A percentile compares a stretch with the other conserved stretches of the same genome.
phyloP scores from a whole-genome alignment of 495 filamentous ascomycete species.

The Aspergillus nanangensis region DNA sequence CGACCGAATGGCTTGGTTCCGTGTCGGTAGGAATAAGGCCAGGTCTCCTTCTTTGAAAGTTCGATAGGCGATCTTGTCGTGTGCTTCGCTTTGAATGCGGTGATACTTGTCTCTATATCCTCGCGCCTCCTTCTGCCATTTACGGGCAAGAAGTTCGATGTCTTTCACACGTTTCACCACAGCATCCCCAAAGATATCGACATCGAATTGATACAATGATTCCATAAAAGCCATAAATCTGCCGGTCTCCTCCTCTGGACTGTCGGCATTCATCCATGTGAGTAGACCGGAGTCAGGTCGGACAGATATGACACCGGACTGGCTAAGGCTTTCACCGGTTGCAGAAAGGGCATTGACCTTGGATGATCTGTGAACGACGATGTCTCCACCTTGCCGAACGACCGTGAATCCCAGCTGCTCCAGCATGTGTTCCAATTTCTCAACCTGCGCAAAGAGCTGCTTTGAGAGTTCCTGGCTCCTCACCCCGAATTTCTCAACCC shows the following conservation, averaged over 20 bases:
- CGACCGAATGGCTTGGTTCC: constrained; percentile 87
- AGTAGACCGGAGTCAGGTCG: constrained; percentile 62
- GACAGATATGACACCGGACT: constrained; percentile 50
- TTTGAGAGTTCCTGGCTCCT: constrained; percentile 79
- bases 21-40: constrained; percentile 89
- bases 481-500: constrained; percentile 58
- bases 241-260: constrained; percentile 58
- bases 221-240: constrained; percentile 70
- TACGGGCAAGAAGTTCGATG: constrained; percentile 81
- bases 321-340: constrained; percentile 55
- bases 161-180: constrained; percentile 85
- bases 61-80: constrained; percentile 95
- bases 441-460: constrained; percentile 71
- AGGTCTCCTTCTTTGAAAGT: constrained; percentile 96
- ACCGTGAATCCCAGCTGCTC: constrained; percentile 81
- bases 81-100: constrained; percentile 76
- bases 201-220: constrained; percentile 68
- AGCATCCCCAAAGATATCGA: constrained; percentile 75
- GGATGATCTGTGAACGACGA: constrained; percentile 71
- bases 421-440: constrained; percentile 70
- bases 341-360: constrained; percentile 59
- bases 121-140: constrained; percentile 82
- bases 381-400: constrained; percentile 64
- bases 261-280: constrained; percentile 72
- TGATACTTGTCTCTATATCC: constrained; percentile 86